Evolutionary conservation across 164 flowering plant genomes (phyloP).

Genomic region (Tinospora cordifolia): DNA sequence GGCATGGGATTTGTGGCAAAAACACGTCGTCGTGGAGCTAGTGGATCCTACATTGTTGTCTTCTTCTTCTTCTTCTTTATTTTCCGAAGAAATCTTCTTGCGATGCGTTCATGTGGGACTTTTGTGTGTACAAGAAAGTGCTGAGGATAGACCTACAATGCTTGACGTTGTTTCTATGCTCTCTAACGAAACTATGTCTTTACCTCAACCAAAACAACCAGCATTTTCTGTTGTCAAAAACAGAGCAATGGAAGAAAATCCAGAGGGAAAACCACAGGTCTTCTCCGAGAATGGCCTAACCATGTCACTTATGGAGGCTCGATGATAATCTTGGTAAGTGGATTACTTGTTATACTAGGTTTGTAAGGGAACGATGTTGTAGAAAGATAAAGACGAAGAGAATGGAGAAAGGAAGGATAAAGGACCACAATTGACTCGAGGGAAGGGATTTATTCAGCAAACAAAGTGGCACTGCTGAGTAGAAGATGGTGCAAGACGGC

Average conservation of each 20-base stretch:
- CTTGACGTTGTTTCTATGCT: slow-evolving; percentile 7
- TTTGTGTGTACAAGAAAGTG: slow-evolving; percentile 6
- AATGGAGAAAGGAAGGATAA: too few relatives aligned
- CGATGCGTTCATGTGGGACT: slow-evolving; percentile 7
- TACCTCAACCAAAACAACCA: slow-evolving; percentile 2
- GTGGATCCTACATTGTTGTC: not conserved
- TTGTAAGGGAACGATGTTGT: too few relatives aligned
- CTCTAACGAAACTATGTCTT: not conserved
- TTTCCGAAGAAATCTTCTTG: not conserved
- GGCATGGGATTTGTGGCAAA: slow-evolving; percentile 9
- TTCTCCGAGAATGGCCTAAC: too few relatives aligned
- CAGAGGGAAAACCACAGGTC: too few relatives aligned
- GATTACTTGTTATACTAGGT: too few relatives aligned
- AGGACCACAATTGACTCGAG: too few relatives aligned
- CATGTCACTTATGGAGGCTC: too few relatives aligned
- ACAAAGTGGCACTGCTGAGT: too few relatives aligned
- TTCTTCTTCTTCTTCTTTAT: not conserved
- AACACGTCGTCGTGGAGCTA: not conserved
- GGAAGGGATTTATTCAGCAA: too few relatives aligned
- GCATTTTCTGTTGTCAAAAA: not conserved
- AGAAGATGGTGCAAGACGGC: too few relatives aligned
- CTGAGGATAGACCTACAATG: slow-evolving; percentile 2
- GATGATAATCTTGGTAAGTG: too few relatives aligned
- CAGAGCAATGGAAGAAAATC: not conserved
- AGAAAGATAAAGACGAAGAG: too few relatives aligned